phyloP scores from a whole-genome alignment of 2,329 filamentous ascomycete genomes.

The Neopestalotiopsis rosae region DNA sequence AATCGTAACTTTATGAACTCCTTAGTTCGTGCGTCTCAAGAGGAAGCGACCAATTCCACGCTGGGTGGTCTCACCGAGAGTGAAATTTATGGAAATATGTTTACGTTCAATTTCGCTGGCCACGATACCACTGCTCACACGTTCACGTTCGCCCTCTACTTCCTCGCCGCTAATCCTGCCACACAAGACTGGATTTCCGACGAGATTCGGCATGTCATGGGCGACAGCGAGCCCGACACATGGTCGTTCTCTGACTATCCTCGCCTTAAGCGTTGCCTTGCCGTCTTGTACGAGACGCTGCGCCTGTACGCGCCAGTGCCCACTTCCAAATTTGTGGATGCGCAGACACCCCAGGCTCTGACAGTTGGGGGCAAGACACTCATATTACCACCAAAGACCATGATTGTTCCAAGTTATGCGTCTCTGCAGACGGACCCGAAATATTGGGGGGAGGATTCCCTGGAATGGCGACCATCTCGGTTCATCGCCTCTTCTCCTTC shows the following conservation, averaged over 20 bases:
- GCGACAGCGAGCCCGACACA: conserved; percentile 13
- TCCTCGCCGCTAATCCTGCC: conserved; percentile 27
- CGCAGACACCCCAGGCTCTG: conserved; percentile 2
- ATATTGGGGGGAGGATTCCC: conserved; percentile 32
- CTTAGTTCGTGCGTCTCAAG: conserved; percentile 17
- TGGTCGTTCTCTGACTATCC: conserved; percentile 27
- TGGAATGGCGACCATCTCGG: conserved; percentile 31
- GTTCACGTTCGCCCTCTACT: conserved; percentile 25
- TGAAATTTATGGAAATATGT: conserved; percentile 31
- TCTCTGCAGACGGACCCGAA: conserved; percentile 31
- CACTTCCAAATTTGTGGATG: conserved; percentile 11
- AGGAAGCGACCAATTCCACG: conserved; percentile 24
- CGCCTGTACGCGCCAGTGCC: conserved; percentile 14
- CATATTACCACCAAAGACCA: conserved; percentile 26
- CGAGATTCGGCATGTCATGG: conserved; percentile 20
- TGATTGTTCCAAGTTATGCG: conserved; percentile 26
- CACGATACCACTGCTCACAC: conserved; percentile 35
- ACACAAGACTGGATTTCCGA: conserved; percentile 25
- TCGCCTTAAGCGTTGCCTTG: conserved; percentile 28
- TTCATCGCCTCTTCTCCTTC: conserved; percentile 23
- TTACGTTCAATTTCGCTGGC: conserved; percentile 35
- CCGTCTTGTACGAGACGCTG: conserved; percentile 25
- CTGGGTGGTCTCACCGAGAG: conserved; percentile 19
- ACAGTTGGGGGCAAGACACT: neutral
- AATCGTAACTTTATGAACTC: conserved; percentile 24